Evolutionary conservation across 83 land plant genomes (phyloP), one percentile per base, ranked within the genome.

Genomic region (Diphasiastrum complanatum): DNA sequence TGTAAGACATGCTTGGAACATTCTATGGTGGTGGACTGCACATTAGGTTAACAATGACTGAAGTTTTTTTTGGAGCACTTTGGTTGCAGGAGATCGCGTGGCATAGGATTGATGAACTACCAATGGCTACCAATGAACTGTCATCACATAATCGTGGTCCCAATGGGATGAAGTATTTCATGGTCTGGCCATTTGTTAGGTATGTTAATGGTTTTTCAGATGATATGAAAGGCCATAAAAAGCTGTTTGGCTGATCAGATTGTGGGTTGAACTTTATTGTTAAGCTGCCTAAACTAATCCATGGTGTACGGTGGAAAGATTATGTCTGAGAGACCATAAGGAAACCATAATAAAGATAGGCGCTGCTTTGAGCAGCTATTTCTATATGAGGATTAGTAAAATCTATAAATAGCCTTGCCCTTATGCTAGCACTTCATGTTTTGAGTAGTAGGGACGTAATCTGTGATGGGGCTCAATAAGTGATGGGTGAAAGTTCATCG

Each of bases 111-210:
- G 86, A 83, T 48, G 99, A 89, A 11, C 83, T 93, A 51, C 85
- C 75, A 16, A 77, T 82, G 38, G 77, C 78, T 14, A 75, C 72
- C 16, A 78, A 77, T 60, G 96, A 89, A 50, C 63, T 69, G 1
- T 19, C 77, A 30, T 72, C 79, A 31, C 66, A 67, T 68, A 83
- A 91, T 50, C 85, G 91, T 58, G 85, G 89, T 8, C 57, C 77
- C 18, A 85, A 73, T 62, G 99, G 99, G 34, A 70, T 85, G 65
- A 93, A 93, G 70, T 92, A 86, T 61, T 93, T 81, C 50, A 93
- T 93, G 99, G 99, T 93, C 66, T 80, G 80, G 2, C 99, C 99
- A 20, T 93, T 93, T 67, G 37, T 93, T 25, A 54, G 57, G 97
- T 90, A 65, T 75, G 86, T 61, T n/a, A n/a, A 38, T 41, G 20